These are phyloP conservation scores for Niebla homalea DNA, from an alignment of 495 filamentous ascomycete genomes.

Conservation along the genomic window DNA sequence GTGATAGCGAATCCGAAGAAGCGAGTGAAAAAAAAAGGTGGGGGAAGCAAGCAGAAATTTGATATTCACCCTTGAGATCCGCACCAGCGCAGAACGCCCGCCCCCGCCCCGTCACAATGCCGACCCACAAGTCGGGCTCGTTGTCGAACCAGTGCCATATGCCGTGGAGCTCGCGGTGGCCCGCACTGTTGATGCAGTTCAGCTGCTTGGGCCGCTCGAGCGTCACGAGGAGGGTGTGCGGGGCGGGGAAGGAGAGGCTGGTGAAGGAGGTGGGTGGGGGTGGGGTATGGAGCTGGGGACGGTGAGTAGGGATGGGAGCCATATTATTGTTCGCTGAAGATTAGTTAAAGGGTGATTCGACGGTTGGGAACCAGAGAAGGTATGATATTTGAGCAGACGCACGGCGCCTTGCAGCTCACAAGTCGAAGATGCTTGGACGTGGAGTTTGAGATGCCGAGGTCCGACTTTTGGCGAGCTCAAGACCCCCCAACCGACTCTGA, in stretches of 20 bases:
- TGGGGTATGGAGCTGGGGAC: conserved; percentile 19
- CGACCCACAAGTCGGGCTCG: conserved; percentile 40
- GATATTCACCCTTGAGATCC: conserved; percentile 36
- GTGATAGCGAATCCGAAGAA: neutral
- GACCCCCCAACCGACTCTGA: too few relatives aligned
- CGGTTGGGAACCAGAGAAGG: neutral
- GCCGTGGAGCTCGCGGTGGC: conserved; percentile 37
- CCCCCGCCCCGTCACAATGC: conserved; percentile 41
- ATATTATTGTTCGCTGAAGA: neutral
- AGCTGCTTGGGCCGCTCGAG: conserved; percentile 34
- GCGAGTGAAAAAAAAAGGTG: neutral
- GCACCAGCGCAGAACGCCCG: conserved; percentile 47
- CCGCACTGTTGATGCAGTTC: conserved; percentile 37
- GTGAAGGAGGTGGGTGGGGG: conserved; percentile 28
- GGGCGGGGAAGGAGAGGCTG: conserved; percentile 31
- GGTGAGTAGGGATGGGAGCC: conserved; percentile 5
- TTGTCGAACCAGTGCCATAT: conserved; percentile 45
- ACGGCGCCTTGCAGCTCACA: too few relatives aligned
- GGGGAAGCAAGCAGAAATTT: conserved; percentile 24
- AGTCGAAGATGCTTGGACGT: too few relatives aligned
- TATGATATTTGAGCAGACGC: neutral
- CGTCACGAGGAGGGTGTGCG: conserved; percentile 36
- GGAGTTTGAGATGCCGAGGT: too few relatives aligned
- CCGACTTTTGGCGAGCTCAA: too few relatives aligned
- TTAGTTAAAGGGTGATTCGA: neutral